Base-by-base conservation (phyloP, 768 basidiomycete species). In the Pholiota microspora region DNA sequence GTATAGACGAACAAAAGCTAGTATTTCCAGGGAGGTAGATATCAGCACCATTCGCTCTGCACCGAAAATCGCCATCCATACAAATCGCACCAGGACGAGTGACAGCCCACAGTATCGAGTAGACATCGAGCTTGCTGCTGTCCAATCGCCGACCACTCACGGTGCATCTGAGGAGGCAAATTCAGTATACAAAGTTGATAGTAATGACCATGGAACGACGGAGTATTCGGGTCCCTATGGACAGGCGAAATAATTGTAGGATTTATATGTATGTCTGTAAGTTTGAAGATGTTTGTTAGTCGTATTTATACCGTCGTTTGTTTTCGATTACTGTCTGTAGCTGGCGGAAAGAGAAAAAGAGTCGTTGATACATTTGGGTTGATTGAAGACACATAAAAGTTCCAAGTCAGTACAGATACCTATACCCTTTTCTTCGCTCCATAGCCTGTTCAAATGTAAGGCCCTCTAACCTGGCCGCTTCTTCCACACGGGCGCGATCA, bases 391-490 rank as follows among this genome's bases (percentile, higher is more conserved):
- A 7, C 12, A 49, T 16, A 12, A 18, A 23, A 32, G 15, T 9
- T 21, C 28, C 31, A 58, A 38, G 18, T 73, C 54, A 85, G 56
- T 80, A 77, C 35, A 85, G 66, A 64, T 84, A 86, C 31, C 83
- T 71, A 69, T 84, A 85, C 0, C 81, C 81, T 63, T 74, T 81
- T 59, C 78, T 75, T 59, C 74, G 75, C 56, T 76, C 75, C 62
- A 84, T 67, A 3, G 83, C 85, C 59, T 85, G 78, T 27, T 84
- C 80, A 55, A 84, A 77, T 2, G 78, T 77, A 23, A 86, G 74
- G 2, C 82, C 82, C 60, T 85, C 84, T 45, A 85, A 62, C 57
- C 71, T 71, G 2, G 84, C 84, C 1, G 82, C 84, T 50, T 83
- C 81, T 57, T 79, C 78, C 42, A 85, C 76, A 45, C 84, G 76